Evolutionary conservation across 441 rosid genomes (phyloP), one percentile per base, ranked within the genome.

Genomic region (Eutrema salsugineum): DNA sequence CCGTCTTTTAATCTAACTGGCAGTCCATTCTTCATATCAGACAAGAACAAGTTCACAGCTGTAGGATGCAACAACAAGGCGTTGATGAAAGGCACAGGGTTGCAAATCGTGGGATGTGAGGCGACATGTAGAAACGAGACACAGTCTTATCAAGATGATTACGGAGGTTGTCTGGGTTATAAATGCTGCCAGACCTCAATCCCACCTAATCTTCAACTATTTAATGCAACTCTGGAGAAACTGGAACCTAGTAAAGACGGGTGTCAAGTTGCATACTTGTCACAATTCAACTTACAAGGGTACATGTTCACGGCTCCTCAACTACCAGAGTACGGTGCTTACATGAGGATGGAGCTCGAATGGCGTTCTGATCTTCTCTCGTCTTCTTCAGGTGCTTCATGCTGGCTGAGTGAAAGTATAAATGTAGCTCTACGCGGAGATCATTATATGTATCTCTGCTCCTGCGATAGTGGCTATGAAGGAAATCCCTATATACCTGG

Each of bases 21-120:
- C 0, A 73, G 63, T 38, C 73, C 81, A 20, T 47, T 84, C 47
- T 79, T 82, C 40, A 36, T 60, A 58, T 54, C 79, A 28, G 66
- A 59, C 4, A 75, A 53, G 7, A 76, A 50, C 2, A 17, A 2
- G 47, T 81, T 84, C 69, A 71, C 70, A 14, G 82, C 71, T 15
- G 17, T 79, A n/a, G 87, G 87, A 17, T 84, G 87, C 6, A 72
- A 81, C 68, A 78, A 72, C 47, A n/a, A 46, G 4, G 85, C 78
- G 3, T 10, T 1, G 4, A 33, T 83, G 53, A n/a, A 51, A 0
- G 59, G 11, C 48, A 55, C 58, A 11, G 71, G 71, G 6, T 48
- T 5, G 14, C 77, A 64, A 1, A 44, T 72, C 15, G 58, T 46
- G 32, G 77, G 77, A 54, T 55, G 77, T 17, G 32, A 72, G 39